Percentiles rank a stretch among this genome's conserved stretches.
These are phyloP conservation scores for Mollisiaceae sp. DNA, from an alignment of 2,329 filamentous ascomycete genomes.

Conservation along the genomic window DNA sequence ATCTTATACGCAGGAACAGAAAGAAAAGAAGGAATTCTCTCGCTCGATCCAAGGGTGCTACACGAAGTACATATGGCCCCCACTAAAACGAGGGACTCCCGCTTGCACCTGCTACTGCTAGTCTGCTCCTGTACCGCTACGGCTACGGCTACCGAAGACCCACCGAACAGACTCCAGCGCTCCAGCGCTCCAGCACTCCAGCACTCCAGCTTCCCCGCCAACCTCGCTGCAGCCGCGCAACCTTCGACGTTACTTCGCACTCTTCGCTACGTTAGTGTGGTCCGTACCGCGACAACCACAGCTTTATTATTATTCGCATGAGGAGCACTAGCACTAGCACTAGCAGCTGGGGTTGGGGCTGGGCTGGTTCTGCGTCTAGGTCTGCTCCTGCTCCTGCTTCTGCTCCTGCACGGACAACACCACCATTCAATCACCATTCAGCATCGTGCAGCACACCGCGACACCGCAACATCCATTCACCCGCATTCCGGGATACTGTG, in stretches of 20 bases:
- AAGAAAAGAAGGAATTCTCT: neutral
- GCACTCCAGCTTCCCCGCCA: neutral
- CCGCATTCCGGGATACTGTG: neutral
- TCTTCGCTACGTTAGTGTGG: too few relatives aligned
- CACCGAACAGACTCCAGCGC: neutral
- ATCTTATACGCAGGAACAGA: constrained; percentile 15
- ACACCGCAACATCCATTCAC: constrained; percentile 20
- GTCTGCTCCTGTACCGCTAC: too few relatives aligned
- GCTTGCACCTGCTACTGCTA: too few relatives aligned
- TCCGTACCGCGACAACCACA: too few relatives aligned
- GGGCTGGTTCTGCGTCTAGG: too few relatives aligned
- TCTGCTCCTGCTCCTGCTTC: neutral
- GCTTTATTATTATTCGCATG: too few relatives aligned
- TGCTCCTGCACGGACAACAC: neutral
- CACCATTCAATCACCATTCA: neutral
- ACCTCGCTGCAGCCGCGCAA: constrained; percentile 7
- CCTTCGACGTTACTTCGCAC: too few relatives aligned
- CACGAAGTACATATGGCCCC: constrained; percentile 4
- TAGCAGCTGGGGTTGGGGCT: too few relatives aligned
- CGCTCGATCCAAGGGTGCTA: neutral
- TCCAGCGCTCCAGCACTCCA: neutral
- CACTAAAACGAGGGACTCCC: neutral
- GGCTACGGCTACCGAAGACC: constrained; percentile 7
- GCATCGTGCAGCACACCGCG: neutral
- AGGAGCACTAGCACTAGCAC: too few relatives aligned